Evolutionary conservation across 1,139 yeast genomes (phyloP).

Genomic region (Geotrichum klebahnii): DNA sequence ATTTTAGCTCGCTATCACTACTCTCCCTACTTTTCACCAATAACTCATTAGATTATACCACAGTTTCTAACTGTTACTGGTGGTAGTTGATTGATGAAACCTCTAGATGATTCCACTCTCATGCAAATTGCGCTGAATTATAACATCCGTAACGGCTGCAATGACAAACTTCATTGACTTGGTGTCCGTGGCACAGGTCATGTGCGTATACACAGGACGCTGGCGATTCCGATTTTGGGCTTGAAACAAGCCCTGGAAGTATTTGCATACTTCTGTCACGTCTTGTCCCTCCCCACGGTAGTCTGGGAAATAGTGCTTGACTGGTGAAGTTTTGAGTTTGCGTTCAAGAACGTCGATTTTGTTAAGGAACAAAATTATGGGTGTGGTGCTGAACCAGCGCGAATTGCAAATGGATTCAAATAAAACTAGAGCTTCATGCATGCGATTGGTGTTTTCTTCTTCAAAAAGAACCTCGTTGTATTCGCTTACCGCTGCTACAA

Average conservation of each 20-base stretch:
- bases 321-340: conserved; percentile 49
- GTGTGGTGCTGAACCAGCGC: conserved; percentile 77
- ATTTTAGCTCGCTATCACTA: no score
- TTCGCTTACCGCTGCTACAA: conserved; percentile 89
- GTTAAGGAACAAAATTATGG: conserved; percentile 82
- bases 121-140: conserved; percentile 75
- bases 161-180: conserved; percentile 81
- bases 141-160: conserved; percentile 88
- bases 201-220: conserved; percentile 79
- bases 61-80: no score
- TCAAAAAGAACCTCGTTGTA: conserved; percentile 90
- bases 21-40: no score
- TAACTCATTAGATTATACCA: no score
- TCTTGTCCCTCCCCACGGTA: conserved; percentile 33
- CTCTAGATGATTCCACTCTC: conserved; percentile 73
- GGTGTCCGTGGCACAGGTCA: conserved; percentile 95
- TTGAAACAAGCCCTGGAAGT: conserved; percentile 30
- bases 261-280: conserved; percentile 30
- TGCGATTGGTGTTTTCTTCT: conserved; percentile 81
- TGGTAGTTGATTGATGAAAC: no score
- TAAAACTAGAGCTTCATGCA: conserved; percentile 82
- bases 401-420: conserved; percentile 86
- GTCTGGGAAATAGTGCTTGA: conserved; percentile 31
- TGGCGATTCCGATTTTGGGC: conserved; percentile 52
- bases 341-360: conserved; percentile 77